These are phyloP conservation scores for Barnettozyma sucrosica DNA, from an alignment of 805 yeast species.

Conservation along the genomic window DNA sequence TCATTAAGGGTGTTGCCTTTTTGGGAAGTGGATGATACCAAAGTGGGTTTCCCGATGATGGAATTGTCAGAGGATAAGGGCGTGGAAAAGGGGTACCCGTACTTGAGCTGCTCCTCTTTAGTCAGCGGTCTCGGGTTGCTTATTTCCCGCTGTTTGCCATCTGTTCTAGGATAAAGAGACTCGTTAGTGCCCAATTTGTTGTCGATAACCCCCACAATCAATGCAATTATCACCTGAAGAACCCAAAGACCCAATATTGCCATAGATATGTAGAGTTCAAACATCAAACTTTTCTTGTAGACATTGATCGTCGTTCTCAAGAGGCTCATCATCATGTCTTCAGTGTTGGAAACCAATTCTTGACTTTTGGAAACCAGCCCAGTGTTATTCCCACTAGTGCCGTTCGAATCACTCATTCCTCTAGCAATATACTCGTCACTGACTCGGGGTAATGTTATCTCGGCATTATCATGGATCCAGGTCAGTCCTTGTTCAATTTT, in stretches of 20 bases:
- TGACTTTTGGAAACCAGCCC: constrained; percentile 6
- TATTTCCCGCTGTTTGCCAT: constrained; percentile 5
- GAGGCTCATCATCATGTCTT: constrained; percentile 22
- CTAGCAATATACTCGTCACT: constrained; percentile 28
- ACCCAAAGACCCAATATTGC: constrained; percentile 44
- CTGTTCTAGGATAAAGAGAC: neutral
- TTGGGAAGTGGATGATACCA: neutral
- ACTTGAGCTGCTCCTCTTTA: constrained; percentile 11
- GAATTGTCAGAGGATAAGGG: neutral
- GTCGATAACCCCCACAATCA: constrained; percentile 10
- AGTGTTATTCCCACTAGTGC: constrained; percentile 4
- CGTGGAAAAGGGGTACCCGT: constrained; percentile 18
- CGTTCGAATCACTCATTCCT: constrained; percentile 11
- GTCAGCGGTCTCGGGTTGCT: constrained; percentile 20
- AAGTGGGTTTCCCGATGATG: neutral
- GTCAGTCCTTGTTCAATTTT: constrained; percentile 64
- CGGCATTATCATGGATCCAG: constrained; percentile 68
- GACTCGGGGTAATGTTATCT: constrained; percentile 51
- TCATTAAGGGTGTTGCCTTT: neutral
- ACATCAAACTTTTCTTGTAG: constrained; percentile 32
- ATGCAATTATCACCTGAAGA: constrained; percentile 37
- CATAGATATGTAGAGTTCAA: constrained; percentile 44
- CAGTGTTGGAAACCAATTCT: constrained; percentile 18
- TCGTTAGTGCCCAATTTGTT: constrained; percentile 1
- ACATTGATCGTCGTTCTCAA: constrained; percentile 27